Conservation (phyloP, 2,329 filamentous ascomycete genomes). For the Talaromyces pinophilus region DNA sequence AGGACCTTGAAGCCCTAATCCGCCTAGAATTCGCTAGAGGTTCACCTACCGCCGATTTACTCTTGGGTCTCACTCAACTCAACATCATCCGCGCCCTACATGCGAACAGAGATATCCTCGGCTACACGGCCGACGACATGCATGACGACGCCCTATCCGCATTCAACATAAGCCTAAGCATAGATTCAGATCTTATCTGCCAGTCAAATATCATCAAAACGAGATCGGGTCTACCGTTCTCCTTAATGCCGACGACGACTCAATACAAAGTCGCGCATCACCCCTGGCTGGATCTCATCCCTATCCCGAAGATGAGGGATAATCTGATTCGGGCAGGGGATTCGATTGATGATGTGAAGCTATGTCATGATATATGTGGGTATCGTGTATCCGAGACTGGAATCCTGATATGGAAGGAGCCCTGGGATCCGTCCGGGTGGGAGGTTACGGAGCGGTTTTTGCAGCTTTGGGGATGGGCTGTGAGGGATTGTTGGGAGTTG, state of each 20-base stretch:
- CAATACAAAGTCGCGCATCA: constrained; percentile 21
- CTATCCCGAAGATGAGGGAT: constrained; percentile 22
- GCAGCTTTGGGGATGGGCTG: constrained; percentile 33
- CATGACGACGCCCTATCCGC: constrained; percentile 20
- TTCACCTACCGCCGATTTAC: constrained; percentile 18
- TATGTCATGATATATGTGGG: constrained; percentile 28
- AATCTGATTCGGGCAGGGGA: constrained; percentile 25
- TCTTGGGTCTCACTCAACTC: constrained; percentile 16
- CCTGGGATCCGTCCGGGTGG: constrained; percentile 35
- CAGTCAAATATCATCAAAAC: background rate
- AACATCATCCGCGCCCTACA: constrained; percentile 20
- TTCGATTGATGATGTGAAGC: constrained; percentile 24
- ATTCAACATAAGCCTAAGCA: constrained; percentile 1
- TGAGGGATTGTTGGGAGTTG: constrained; percentile 30
- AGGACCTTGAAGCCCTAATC: constrained; percentile 14
- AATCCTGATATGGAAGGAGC: constrained; percentile 33
- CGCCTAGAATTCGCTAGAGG: constrained; percentile 12
- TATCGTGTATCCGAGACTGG: constrained; percentile 20
- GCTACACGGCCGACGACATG: constrained; percentile 1
- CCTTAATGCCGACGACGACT: constrained; percentile 16
- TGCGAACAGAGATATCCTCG: constrained; percentile 18
- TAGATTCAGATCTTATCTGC: background rate
- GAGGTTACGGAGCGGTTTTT: constrained; percentile 32
- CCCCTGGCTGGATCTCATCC: constrained; percentile 23
- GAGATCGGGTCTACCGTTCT: constrained; percentile 1